phyloP scores from a whole-genome alignment of 106 monocot genomes.

The Dendrobium chrysotoxum region DNA sequence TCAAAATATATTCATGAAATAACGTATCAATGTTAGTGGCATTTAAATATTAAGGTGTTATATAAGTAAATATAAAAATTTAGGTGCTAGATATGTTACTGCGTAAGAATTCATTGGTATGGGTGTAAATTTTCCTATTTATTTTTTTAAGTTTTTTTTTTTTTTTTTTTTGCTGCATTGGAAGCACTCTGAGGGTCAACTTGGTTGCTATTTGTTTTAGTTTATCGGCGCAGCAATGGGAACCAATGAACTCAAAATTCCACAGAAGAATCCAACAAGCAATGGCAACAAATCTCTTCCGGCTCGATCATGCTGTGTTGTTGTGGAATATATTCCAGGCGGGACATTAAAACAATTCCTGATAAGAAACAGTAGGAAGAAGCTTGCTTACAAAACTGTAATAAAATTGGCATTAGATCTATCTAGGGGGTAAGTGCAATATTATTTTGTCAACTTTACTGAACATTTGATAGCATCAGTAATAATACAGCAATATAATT shows the following conservation, averaged over 20 bases:
- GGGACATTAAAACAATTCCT: constrained; percentile 60
- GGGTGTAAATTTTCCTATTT: background rate
- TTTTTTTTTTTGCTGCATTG: background rate
- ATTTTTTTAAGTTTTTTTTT: background rate
- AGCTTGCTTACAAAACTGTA: constrained; percentile 52
- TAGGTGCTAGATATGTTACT: no score
- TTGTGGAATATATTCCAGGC: constrained; percentile 59
- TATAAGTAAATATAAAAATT: no score
- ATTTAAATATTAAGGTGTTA: no score
- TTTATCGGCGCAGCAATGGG: constrained; percentile 37
- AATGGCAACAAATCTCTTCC: background rate
- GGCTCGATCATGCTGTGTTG: constrained; percentile 35
- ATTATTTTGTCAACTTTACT: background rate
- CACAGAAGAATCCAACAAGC: constrained; percentile 23
- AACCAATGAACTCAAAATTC: constrained; percentile 53
- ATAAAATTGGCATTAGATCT: constrained; percentile 65
- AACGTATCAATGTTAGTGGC: no score
- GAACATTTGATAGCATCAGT: background rate
- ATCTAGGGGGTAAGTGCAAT: constrained; percentile 45
- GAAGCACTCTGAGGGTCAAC: background rate
- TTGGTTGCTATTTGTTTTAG: constrained; percentile 10
- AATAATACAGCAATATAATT: background rate
- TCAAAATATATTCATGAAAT: no score
- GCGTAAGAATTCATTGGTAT: no score
- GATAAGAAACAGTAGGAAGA: constrained; percentile 42